phyloP scores from a whole-genome alignment of 2,329 filamentous ascomycete species.

The Pseudonectria buxi region DNA sequence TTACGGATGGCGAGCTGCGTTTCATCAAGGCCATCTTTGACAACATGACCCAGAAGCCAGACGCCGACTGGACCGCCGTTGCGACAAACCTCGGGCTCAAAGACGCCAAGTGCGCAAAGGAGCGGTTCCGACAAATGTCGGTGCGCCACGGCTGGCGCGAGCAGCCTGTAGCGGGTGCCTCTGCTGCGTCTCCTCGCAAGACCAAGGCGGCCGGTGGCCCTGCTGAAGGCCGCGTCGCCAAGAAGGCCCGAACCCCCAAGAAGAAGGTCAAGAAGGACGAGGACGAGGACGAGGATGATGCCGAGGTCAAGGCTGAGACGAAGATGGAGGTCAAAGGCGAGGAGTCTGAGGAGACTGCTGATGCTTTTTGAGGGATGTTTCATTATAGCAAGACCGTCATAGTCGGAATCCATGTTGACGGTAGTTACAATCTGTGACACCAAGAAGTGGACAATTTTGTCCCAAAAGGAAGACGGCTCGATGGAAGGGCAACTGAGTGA shows the following conservation, averaged over 20 bases:
- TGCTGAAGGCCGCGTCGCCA: slow-evolving; percentile 23
- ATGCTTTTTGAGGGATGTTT: slow-evolving; percentile 6
- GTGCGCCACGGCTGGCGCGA: slow-evolving; percentile 34
- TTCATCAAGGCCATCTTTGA: slow-evolving; percentile 37
- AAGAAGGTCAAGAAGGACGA: slow-evolving; percentile 28
- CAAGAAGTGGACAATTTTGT: no score
- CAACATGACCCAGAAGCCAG: slow-evolving; percentile 34
- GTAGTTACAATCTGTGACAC: no score
- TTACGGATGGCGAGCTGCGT: slow-evolving; percentile 30
- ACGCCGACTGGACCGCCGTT: slow-evolving; percentile 35
- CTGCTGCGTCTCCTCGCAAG: slow-evolving; percentile 23
- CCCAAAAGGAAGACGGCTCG: no score
- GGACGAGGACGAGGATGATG: slow-evolving; percentile 6
- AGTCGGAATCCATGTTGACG: no score
- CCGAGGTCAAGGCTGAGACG: slow-evolving; percentile 9
- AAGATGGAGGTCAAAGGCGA: slow-evolving; percentile 7
- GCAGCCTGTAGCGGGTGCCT: slow-evolving; percentile 5
- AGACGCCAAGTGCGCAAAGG: slow-evolving; percentile 35
- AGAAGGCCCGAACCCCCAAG: slow-evolving; percentile 24
- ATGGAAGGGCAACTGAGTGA: no score
- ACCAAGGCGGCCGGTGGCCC: slow-evolving; percentile 11
- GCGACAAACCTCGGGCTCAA: slow-evolving; percentile 31
- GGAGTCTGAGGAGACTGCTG: slow-evolving; percentile 16
- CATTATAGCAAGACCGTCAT: background rate
- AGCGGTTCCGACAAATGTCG: slow-evolving; percentile 35